Evolutionary conservation across 257 asterid genomes (phyloP), one percentile per base, ranked within the genome.

Genomic region (Fraxinus cuspidata): DNA sequence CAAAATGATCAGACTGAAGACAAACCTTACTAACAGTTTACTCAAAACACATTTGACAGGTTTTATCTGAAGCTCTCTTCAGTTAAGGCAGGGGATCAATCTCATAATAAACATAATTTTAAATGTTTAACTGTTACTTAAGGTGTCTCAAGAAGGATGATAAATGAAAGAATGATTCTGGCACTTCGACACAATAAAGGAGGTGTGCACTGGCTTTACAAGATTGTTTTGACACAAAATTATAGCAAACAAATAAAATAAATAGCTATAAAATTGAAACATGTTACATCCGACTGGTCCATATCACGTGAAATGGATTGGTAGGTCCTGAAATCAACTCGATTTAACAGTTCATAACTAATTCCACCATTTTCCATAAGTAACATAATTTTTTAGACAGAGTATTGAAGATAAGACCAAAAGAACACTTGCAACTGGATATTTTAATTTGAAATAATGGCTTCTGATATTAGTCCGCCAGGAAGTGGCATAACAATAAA

Each of bases 391-490:
- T 72, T 68, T 49, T 12, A 47, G 74, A 73, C 38, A 25, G 37
- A 11, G 44, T 56, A 66, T 42, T 49, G 40, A 29, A 71, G 42
- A 23, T 25, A 77, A 66, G 12, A 76, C 32, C 15, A 65, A 21
- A 21, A 16, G 21, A 38, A 31, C 69, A 72, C 53, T 74, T 76
- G 11, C 78, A 70, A 84, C 63, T 42, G 40, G 23, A 72, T 74
- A 77, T 38, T 60, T 35, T 13, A 69, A 31, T 40, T 56, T 72
- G 53, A 65, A 34, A 28, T 29, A 63, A 37, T 51, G 53, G 56
- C 85, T 74, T 70, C 70, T 72, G 32, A 31, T 63, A 51, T 74
- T 64, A 73, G 77, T 19, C 21, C 47, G 49, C 63, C 71, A 65
- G 40, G 49, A 70, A 49, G 34, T 8, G 21, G 47, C n/a, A 71